Evolutionary conservation across 495 filamentous ascomycete species (phyloP).

Genomic region (Hypomontagnella submonticulosa): DNA sequence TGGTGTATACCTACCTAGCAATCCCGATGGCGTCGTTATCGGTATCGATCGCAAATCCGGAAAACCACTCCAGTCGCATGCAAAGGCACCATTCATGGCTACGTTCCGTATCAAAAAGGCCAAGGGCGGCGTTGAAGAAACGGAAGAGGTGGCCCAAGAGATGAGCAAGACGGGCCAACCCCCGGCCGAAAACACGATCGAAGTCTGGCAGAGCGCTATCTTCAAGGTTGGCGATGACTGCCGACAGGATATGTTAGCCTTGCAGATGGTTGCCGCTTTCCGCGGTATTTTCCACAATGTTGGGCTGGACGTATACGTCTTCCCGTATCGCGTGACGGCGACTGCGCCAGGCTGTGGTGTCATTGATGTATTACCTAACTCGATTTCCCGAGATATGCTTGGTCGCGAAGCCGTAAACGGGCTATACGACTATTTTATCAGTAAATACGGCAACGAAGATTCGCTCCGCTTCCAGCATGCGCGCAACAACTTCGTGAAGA

Average conservation of each 20-base stretch:
- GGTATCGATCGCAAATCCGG: constrained; percentile 98
- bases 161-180: constrained; percentile 47
- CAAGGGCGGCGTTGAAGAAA: constrained; percentile 60
- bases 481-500: constrained; percentile 97
- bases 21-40: constrained; percentile 95
- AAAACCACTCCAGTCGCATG: constrained; percentile 95
- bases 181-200: constrained; percentile 68
- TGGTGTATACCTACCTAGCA: constrained; percentile 95
- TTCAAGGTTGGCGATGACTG: constrained; percentile 99
- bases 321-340: constrained; percentile 97
- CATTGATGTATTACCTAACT: constrained; percentile 96
- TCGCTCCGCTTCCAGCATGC: constrained; percentile 94
- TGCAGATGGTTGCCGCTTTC: constrained; percentile 98
- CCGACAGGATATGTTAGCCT: constrained; percentile 92
- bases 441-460: constrained; percentile 96
- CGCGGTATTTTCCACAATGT: constrained; percentile 94
- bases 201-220: constrained; percentile 98
- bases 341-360: constrained; percentile 98
- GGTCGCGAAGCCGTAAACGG: constrained; percentile 97
- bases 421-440: constrained; percentile 96
- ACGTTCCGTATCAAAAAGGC: constrained; percentile 95
- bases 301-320: constrained; percentile 95
- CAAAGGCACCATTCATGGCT: constrained; percentile 98
- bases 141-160: constrained; percentile 58
- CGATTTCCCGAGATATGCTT: constrained; percentile 98